A percentile compares a stretch with the other conserved stretches of the same genome.
Evolutionary conservation across 305 asterid genomes (phyloP).

Genomic region (Solanum hybrid): DNA sequence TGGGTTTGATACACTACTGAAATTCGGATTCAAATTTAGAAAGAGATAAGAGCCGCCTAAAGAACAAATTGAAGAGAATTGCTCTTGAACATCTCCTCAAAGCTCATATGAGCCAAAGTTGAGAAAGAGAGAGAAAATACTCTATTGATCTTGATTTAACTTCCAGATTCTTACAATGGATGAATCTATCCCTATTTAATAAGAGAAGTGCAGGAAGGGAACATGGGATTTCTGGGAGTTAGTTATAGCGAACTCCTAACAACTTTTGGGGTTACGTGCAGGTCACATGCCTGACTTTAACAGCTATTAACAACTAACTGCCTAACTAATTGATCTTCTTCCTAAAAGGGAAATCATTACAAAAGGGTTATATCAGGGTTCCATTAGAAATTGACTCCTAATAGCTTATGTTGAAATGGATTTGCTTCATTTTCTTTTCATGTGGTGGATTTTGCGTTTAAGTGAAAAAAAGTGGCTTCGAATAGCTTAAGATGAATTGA

Average conservation of each 20-base stretch:
- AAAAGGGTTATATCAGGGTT: not conserved
- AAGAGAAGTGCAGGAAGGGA: not conserved
- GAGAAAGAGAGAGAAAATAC: not conserved
- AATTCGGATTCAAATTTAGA: not conserved
- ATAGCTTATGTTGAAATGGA: not conserved
- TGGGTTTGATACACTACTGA: not conserved
- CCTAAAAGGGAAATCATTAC: not conserved
- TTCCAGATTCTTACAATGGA: not conserved
- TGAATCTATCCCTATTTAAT: not conserved
- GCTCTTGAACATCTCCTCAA: not conserved
- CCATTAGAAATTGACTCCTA: not conserved
- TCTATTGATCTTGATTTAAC: not conserved
- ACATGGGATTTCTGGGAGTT: not conserved
- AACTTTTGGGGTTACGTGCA: not conserved
- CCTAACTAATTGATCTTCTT: not conserved
- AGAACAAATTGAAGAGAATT: not conserved
- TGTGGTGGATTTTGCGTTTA: not conserved
- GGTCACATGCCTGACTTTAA: not conserved
- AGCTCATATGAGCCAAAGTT: not conserved
- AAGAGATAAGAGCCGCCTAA: not conserved
- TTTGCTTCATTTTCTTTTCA: not conserved
- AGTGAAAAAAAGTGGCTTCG: not conserved
- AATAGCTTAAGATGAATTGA: not conserved
- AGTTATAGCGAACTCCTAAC: not conserved
- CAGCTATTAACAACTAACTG: not conserved